Evolutionary conservation across 495 filamentous ascomycete genomes (phyloP), one percentile per base, ranked within the genome.

Genomic region (Penicillium crystallinum): DNA sequence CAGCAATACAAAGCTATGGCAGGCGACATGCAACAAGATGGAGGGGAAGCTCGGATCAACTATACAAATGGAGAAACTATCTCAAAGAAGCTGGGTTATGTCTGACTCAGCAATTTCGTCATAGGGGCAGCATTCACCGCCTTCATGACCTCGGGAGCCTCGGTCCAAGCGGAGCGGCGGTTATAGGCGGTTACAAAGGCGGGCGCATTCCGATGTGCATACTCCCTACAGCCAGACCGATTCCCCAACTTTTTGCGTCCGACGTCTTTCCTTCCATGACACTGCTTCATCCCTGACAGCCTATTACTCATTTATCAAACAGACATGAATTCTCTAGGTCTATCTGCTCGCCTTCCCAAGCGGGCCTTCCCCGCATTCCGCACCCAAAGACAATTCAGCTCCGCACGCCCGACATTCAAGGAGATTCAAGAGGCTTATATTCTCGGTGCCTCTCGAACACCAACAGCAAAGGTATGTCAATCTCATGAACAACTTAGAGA

Each of bases 381-480:
- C 17, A 65, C 75, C 34, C 73, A 81, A 45, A 80, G 88, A 53
- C 77, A 83, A 51, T 89, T 96, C 66, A 86, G 81, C 57, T 78
- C 80, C 31, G 77, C 86, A 54, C 64, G 79, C 30, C 65, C 72
- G 25, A 68, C 70, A n/a, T 72, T 65, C 45, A 78, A 81, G 74
- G 86, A 95, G 63, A 81, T 95, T 35, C 84, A 85, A 54, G 90
- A 96, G 61, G 91, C 85, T 22, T 98, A 97, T 71, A 96, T 98
- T 60, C 66, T 98, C 36, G 87, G 86, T 62, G 92, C 86, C 18
- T 81, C 90, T 15, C 81, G 92, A 49, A 98, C 92, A 36, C 91
- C 92, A 7, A 91, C 89, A 29, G 87, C 82, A 48, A 93, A 89
- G 77, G 91, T 95, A 60, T 45, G 70, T 47, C 23, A 10, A 8